Evolutionary conservation across 2,329 filamentous ascomycete genomes (phyloP), one percentile per base, ranked within the genome.

Genomic region (Penicillium rolfsii): DNA sequence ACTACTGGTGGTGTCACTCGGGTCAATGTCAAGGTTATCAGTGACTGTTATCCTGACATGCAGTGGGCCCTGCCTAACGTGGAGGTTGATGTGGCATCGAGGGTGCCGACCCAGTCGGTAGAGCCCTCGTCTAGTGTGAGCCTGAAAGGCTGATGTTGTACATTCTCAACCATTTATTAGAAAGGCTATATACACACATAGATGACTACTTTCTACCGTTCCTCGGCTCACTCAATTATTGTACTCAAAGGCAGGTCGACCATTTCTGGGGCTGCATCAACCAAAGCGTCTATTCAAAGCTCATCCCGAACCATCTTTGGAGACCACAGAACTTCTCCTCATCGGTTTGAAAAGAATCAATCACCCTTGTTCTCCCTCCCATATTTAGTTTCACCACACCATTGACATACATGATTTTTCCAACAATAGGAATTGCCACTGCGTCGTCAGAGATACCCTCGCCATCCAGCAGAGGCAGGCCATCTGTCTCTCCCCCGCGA

Each of bases 21-120:
- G 60, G 76, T 96, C 9, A 89, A 92, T 71, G 84, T 97, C 3
- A 74, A 85, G 63, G 87, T 97, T 2, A 81, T 95, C 19, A 98
- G 94, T 76, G 95, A 98, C 81, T 88, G 87, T 16, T 98, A 98
- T 77, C 81, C 92, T 36, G 91, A 90, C 0, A 86, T 98, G 83
- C 80, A 82, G 67, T 89, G 87, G 87, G 76, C 67, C 35, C 65
- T 87, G 22, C 59, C 66, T 6, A 80, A 79, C 3, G 77, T 87
- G 7, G 82, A 84, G 52, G 77, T 88, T 3, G 81, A 82, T 11
- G 66, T 74, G 54, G 76, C 73, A 8, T 73, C 76, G 45, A 58
- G 43, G 3, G 14, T 57, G 16, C 72, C 57, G 36, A 68, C 62
- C 2, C 68, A 73, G 52, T 65, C 45, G 6, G 57, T 70, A 1